phyloP scores from a whole-genome alignment of 202 grass and related monocot species.

The Schoenoplectus tabernaemontani region DNA sequence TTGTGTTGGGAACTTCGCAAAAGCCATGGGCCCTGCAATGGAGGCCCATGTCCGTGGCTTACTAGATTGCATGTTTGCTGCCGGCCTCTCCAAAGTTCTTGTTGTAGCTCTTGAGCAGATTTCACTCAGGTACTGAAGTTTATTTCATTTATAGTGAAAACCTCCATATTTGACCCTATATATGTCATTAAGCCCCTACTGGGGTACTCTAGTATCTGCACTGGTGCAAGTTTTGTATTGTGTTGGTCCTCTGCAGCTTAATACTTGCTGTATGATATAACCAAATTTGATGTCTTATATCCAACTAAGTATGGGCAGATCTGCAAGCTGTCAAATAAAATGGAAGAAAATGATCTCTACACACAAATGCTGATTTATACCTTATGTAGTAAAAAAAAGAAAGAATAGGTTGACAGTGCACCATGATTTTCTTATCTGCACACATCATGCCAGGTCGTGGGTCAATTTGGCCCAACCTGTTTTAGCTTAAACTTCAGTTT shows the following conservation, averaged over 20 bases:
- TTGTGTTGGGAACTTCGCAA: conserved; percentile 91
- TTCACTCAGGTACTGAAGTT: conserved; percentile 44
- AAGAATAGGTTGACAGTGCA: not conserved
- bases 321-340: not conserved
- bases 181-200: conserved; percentile 2
- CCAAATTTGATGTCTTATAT: not conserved
- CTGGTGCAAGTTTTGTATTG: not conserved
- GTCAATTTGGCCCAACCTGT: not conserved
- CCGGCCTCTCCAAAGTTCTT: conserved; percentile 74
- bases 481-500: conserved; percentile 1
- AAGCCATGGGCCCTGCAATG: conserved; percentile 87
- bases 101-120: conserved; percentile 79
- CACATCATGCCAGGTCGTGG: not conserved
- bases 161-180: conserved; percentile 9
- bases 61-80: conserved; percentile 82
- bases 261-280: not conserved
- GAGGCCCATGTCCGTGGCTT: conserved; percentile 87
- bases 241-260: not conserved
- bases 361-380: not conserved
- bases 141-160: not conserved
- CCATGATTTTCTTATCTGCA: not conserved
- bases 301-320: not conserved
- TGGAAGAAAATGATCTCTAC: not conserved
- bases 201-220: conserved; percentile 16
- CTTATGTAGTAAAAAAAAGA: not conserved